Base-by-base conservation (phyloP, 768 basidiomycete genomes). In the Xerocomellus dryophilus region DNA sequence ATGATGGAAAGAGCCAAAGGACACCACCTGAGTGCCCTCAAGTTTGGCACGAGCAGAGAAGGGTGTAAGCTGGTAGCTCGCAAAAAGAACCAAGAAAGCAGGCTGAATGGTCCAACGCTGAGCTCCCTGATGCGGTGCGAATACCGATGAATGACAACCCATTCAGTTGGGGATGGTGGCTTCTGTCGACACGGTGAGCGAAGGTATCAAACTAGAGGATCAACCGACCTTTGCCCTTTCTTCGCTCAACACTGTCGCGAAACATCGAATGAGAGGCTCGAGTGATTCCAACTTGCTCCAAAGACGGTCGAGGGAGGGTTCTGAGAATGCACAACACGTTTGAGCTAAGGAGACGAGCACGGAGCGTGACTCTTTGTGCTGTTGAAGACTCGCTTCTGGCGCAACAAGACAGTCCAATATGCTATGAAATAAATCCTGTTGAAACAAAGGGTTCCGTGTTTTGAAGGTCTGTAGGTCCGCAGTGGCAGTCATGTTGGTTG, bases 231-330 rank as follows among this genome's bases (percentile, higher is more conserved):
- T 23, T 31, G 27, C 35, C 12, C 17, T 18, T 41, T 41, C 35
- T 25, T 41, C 47, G 1, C 5, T 25, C 7, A 42, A n/a, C 11
- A n/a, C 48, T 5, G 23, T 8, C 7, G 40, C 20, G 21, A 43
- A 44, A 25, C 47, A 44, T 6, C 11, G 41, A 44, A 38, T 9
- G 25, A 57, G 54, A 2, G 56, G 56, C 4, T 36, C 10, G 43
- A 57, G 47, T 0, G 47, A 57, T 34, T 40, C 36, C 23, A 57
- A 11, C 9, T 14, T n/a, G 15, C 54, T 21, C 56, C 47, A 50
- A 7, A 50, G 39, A 42, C 34, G 55, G 31, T 57, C 34, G 7
- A 58, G 55, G 39, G 38, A 44, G 11, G 43, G 39, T n/a, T 45
- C 32, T n/a, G 39, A 45, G 38, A 57, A 45, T 9, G 43, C 39